Conservation (phyloP, 257 asterid species). For the Solanum raphanifolium region DNA sequence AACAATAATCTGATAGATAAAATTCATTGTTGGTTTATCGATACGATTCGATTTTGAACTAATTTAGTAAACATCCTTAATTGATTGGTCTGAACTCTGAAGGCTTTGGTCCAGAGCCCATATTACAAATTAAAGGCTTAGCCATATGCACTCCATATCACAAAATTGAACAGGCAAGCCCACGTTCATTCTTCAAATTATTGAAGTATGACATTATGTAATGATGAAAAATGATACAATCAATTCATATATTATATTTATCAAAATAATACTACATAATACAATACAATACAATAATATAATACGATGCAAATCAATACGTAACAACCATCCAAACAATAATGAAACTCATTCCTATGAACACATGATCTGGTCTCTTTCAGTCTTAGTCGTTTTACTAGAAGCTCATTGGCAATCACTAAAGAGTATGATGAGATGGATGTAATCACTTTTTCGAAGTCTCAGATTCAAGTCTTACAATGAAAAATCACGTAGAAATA, state of each 20-base stretch:
- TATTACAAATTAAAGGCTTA: neutral
- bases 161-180: neutral
- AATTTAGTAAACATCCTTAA: neutral
- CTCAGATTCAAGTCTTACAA: neutral
- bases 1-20: neutral
- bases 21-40: fast-evolving
- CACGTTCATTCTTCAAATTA: neutral
- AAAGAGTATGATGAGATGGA: neutral
- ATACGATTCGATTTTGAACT: neutral
- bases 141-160: no score
- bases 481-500: neutral
- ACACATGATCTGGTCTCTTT: neutral
- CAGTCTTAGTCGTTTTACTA: no score
- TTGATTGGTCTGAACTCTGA: neutral
- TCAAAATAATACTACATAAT: no score
- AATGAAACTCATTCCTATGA: neutral
- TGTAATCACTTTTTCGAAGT: neutral
- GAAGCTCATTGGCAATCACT: neutral
- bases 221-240: no score
- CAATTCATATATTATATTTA: no score
- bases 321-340: neutral
- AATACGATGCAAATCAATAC: no score
- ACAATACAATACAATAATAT: no score
- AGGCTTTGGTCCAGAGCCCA: neutral
- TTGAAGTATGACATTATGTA: neutral